Conservation (phyloP, 1,284 basidiomycete species). For the Ceratobasidium sp. region DNA sequence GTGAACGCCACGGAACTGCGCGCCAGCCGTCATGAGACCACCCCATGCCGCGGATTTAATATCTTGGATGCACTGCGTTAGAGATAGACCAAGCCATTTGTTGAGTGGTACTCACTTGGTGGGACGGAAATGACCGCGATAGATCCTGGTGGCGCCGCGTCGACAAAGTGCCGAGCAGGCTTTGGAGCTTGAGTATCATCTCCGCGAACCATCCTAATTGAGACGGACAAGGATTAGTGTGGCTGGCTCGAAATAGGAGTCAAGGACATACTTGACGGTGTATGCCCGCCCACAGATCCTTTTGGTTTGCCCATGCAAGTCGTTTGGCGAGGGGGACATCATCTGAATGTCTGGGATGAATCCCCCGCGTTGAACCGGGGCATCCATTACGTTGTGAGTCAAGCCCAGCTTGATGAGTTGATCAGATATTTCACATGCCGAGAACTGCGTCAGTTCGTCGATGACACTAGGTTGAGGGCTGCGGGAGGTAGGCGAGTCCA, state of each 20-base stretch:
- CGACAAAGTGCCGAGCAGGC: slow-evolving; percentile 82
- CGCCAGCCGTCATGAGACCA: slow-evolving; percentile 89
- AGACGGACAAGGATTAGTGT: slow-evolving; percentile 16
- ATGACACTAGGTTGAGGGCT: slow-evolving; percentile 13
- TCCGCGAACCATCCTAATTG: slow-evolving; percentile 69
- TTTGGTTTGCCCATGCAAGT: slow-evolving; percentile 56
- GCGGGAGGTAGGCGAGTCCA: slow-evolving; percentile 4
- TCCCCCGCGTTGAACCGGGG: slow-evolving; percentile 71
- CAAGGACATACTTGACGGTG: slow-evolving; percentile 69
- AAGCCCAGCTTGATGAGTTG: slow-evolving; percentile 84
- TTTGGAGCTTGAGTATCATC: slow-evolving; percentile 73
- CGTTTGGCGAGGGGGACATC: slow-evolving; percentile 59
- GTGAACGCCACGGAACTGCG: slow-evolving; percentile 70
- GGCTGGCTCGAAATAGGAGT: not conserved
- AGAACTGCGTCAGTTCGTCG: slow-evolving; percentile 49
- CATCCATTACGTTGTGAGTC: slow-evolving; percentile 32
- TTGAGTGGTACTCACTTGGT: slow-evolving; percentile 61
- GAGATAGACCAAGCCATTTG: too few species aligned
- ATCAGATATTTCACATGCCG: slow-evolving; percentile 89
- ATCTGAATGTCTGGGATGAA: slow-evolving; percentile 82
- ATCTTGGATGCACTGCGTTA: slow-evolving; percentile 57
- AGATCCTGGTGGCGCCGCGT: slow-evolving; percentile 72
- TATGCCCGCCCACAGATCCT: slow-evolving; percentile 81
- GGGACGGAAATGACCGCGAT: slow-evolving; percentile 85
- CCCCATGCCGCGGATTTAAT: slow-evolving; percentile 90